phyloP scores from a whole-genome alignment of 179 eudicot genomes.

The Silene vulgaris region DNA sequence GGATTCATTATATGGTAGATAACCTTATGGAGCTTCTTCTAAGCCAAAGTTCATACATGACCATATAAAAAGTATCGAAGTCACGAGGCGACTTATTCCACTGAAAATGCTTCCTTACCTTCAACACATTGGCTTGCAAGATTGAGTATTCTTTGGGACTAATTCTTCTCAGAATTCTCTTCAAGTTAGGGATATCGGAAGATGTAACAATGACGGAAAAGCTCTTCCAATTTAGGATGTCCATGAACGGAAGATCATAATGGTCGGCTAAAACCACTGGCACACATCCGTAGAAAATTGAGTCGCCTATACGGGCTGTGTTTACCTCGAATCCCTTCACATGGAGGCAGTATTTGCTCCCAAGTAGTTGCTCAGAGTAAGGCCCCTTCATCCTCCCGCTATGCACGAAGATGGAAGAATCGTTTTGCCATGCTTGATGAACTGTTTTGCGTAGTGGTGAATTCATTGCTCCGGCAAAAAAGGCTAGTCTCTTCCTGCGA shows the following conservation, averaged over 20 bases:
- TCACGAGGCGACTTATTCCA: conserved; percentile 56
- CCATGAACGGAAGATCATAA: conserved; percentile 79
- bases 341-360: conserved; percentile 76
- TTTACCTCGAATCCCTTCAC: conserved; percentile 92
- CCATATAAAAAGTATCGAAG: conserved; percentile 75
- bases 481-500: conserved; percentile 70
- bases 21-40: conserved; percentile 49
- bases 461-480: conserved; percentile 76
- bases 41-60: conserved; percentile 87
- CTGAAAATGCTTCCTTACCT: conserved; percentile 63
- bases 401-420: conserved; percentile 52
- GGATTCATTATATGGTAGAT: not conserved
- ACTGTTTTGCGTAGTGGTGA: conserved; percentile 66
- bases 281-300: conserved; percentile 77
- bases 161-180: conserved; percentile 49
- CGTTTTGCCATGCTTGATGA: conserved; percentile 52
- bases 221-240: conserved; percentile 65
- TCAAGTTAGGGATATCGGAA: conserved; percentile 55
- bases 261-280: conserved; percentile 81
- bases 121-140: conserved; percentile 55
- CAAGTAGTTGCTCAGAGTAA: conserved; percentile 52
- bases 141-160: conserved; percentile 37
- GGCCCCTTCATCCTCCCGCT: conserved; percentile 51
- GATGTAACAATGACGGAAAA: conserved; percentile 57
- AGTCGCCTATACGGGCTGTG: conserved; percentile 79